Conservation (phyloP, 257 asterid genomes). For the Nicotiana tomentosiformis region DNA sequence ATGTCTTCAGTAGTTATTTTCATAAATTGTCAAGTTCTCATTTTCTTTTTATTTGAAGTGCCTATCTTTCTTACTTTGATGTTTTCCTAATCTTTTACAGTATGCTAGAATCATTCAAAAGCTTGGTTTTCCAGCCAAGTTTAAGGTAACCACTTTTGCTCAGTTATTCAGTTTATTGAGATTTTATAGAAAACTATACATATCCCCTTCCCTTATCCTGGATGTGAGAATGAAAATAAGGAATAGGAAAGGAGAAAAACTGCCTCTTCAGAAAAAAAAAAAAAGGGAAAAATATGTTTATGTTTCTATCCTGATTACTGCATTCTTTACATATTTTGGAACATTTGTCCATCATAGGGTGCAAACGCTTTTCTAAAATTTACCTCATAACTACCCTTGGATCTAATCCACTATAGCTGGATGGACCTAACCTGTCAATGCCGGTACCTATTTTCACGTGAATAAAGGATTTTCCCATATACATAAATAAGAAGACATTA, state of each 20-base stretch:
- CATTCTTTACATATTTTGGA: neutral
- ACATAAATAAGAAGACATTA: neutral
- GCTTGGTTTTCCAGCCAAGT: constrained; percentile 75
- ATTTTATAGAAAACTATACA: neutral
- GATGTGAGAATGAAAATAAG: neutral
- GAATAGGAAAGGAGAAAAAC: neutral
- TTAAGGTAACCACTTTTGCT: constrained; percentile 44
- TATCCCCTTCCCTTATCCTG: neutral
- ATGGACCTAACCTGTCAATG: neutral
- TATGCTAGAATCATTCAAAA: constrained; percentile 71
- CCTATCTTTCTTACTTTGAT: neutral
- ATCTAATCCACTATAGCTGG: neutral
- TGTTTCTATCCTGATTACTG: neutral
- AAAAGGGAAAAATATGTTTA: neutral
- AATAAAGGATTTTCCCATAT: neutral
- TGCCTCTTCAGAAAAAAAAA: neutral
- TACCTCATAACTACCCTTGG: neutral
- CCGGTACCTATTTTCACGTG: neutral
- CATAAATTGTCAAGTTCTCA: neutral
- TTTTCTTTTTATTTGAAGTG: neutral
- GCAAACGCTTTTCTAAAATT: neutral
- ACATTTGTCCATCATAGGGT: neutral
- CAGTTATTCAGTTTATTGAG: neutral
- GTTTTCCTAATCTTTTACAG: constrained; percentile 24
- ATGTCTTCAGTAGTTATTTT: neutral